Percentiles rank a stretch among this genome's conserved stretches.
These are phyloP conservation scores for Clarireedia paspali DNA, from an alignment of 2,329 filamentous ascomycete species.

Conservation along the genomic window DNA sequence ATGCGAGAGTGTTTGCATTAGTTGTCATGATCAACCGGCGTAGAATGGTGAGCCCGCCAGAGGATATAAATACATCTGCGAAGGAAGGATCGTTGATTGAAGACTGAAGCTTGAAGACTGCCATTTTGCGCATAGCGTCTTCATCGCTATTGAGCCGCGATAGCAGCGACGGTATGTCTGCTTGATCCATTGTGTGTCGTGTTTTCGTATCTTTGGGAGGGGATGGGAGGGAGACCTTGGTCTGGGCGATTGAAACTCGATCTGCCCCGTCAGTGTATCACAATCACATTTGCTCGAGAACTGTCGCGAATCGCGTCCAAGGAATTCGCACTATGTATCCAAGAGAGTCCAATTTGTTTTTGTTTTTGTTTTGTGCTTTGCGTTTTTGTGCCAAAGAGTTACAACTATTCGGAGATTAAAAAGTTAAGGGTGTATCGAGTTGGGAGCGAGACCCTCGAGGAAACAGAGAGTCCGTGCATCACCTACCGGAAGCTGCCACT, in stretches of 20 bases:
- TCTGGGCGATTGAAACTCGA: constrained; percentile 1
- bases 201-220: not conserved
- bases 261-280: not conserved
- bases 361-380: not conserved
- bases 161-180: constrained; percentile 57
- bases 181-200: constrained; percentile 46
- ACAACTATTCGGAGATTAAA: constrained; percentile 2
- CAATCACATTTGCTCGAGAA: constrained; percentile 2
- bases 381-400: not conserved
- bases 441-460: not conserved
- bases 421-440: not conserved
- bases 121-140: constrained; percentile 95
- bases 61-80: constrained; percentile 90
- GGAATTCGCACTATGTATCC: not conserved
- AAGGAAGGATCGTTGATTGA: constrained; percentile 95
- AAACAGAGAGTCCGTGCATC: not conserved
- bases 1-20: constrained; percentile 89
- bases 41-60: constrained; percentile 75
- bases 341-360: not conserved
- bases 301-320: not conserved
- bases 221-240: constrained; percentile 1
- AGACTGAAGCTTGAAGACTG: constrained; percentile 93
- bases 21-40: constrained; percentile 77
- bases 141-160: constrained; percentile 61
- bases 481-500: not conserved